phyloP scores from a whole-genome alignment of 1,284 basidiomycete genomes.

The Wolfiporia cocos region DNA sequence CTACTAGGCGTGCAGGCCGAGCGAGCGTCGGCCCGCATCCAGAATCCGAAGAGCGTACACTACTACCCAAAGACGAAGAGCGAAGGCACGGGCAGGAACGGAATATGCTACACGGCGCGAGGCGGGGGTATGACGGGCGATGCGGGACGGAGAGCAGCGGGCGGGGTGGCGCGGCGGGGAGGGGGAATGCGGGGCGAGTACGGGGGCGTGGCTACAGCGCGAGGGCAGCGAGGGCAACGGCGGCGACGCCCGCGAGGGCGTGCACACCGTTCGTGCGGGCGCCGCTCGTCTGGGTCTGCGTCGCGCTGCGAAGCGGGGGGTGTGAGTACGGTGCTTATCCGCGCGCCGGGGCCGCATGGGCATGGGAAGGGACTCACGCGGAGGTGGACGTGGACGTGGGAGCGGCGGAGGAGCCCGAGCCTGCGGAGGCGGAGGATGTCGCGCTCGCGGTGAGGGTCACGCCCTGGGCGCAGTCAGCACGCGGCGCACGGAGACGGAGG shows the following conservation, averaged over 20 bases:
- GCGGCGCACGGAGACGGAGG: too few relatives aligned
- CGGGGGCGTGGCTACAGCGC: slow-evolving; percentile 25
- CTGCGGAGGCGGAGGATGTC: slow-evolving; percentile 8
- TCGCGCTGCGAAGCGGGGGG: slow-evolving; percentile 8
- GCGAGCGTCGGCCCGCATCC: too few relatives aligned
- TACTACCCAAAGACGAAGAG: too few relatives aligned
- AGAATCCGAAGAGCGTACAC: too few relatives aligned
- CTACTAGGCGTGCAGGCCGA: too few relatives aligned
- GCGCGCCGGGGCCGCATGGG: too few relatives aligned
- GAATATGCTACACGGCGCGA: too few relatives aligned
- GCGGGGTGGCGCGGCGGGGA: too few relatives aligned
- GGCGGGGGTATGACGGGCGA: too few relatives aligned
- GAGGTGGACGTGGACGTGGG: slow-evolving; percentile 5
- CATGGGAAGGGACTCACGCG: background rate
- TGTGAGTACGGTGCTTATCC: slow-evolving; percentile 2
- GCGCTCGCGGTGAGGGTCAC: slow-evolving; percentile 35
- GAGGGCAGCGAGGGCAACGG: slow-evolving; percentile 35
- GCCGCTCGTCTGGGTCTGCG: slow-evolving; percentile 17
- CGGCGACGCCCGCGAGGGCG: slow-evolving; percentile 33
- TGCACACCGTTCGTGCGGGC: slow-evolving; percentile 29
- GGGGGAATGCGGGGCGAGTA: too few relatives aligned
- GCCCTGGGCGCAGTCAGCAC: slow-evolving; percentile 28
- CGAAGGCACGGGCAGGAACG: too few relatives aligned
- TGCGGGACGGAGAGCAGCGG: too few relatives aligned
- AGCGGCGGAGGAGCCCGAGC: slow-evolving; percentile 8